phyloP scores from a whole-genome alignment of 2,329 filamentous ascomycete genomes.

The Metarhizium album region DNA sequence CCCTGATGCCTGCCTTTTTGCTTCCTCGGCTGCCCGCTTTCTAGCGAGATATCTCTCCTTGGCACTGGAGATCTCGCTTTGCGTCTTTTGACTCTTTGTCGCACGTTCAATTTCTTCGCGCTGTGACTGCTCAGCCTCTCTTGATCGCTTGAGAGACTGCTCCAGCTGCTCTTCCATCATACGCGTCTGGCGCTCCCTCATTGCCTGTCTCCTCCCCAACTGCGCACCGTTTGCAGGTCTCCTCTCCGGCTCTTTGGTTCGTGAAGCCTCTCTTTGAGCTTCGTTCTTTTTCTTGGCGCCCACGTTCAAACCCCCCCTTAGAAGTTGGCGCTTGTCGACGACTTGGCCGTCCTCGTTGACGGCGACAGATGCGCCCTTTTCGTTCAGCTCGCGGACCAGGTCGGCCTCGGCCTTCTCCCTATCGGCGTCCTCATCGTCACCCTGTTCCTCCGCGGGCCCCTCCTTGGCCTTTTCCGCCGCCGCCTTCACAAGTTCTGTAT shows the following conservation, averaged over 20 bases:
- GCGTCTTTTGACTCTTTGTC: slow-evolving; percentile 69
- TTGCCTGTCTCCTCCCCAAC: slow-evolving; percentile 48
- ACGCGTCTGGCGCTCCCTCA: slow-evolving; percentile 63
- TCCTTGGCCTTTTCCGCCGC: slow-evolving; percentile 43
- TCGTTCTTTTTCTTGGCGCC: slow-evolving; percentile 48
- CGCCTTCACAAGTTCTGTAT: slow-evolving; percentile 59
- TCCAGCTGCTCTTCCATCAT: slow-evolving; percentile 74
- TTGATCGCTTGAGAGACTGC: slow-evolving; percentile 57
- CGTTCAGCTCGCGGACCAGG: slow-evolving; percentile 55
- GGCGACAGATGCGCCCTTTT: slow-evolving; percentile 48
- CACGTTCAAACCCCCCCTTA: slow-evolving; percentile 66
- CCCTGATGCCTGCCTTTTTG: slow-evolving; percentile 38
- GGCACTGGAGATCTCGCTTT: slow-evolving; percentile 63
- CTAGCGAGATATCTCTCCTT: slow-evolving; percentile 70
- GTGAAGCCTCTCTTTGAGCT: slow-evolving; percentile 13
- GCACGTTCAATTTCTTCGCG: slow-evolving; percentile 51
- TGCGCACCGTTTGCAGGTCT: slow-evolving; percentile 30
- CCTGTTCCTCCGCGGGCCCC: slow-evolving; percentile 17
- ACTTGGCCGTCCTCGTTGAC: slow-evolving; percentile 78
- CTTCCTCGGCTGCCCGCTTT: slow-evolving; percentile 64
- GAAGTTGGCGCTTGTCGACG: slow-evolving; percentile 71
- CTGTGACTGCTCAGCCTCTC: slow-evolving; percentile 58
- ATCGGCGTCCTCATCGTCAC: slow-evolving; percentile 26
- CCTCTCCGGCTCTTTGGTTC: slow-evolving; percentile 18
- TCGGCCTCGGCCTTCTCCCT: slow-evolving; percentile 52